These are phyloP conservation scores for Haberlea rhodopensis DNA, from an alignment of 257 asterid species.

Conservation along the genomic window DNA sequence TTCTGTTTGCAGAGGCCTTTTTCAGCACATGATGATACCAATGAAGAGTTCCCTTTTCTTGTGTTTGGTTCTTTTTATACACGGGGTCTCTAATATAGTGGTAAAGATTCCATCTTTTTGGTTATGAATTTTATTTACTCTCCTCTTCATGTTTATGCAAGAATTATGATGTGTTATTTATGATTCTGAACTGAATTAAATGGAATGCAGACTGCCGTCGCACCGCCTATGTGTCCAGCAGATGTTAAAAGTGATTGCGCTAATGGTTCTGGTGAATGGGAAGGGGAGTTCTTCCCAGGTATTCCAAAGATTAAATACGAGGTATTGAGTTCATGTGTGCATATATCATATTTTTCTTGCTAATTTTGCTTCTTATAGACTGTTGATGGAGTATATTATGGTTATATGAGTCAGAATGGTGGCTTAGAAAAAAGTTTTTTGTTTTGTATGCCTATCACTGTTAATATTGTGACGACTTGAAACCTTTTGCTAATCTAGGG, in stretches of 20 bases:
- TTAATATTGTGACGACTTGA: background rate
- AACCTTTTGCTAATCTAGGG: conserved; percentile 45
- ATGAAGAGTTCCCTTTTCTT: conserved; percentile 40
- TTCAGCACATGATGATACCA: conserved; percentile 23
- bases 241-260: conserved; percentile 45
- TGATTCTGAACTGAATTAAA: conserved; percentile 12
- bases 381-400: background rate
- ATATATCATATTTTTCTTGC: background rate
- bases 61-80: conserved; percentile 36
- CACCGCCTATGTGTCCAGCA: conserved; percentile 89
- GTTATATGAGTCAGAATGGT: background rate
- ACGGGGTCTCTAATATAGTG: conserved; percentile 40
- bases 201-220: conserved; percentile 49
- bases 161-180: background rate
- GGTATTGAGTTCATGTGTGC: conserved; percentile 36
- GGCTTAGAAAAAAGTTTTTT: background rate
- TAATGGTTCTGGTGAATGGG: conserved; percentile 56
- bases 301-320: conserved; percentile 81
- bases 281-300: conserved; percentile 84
- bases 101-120: conserved; percentile 31
- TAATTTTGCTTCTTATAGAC: background rate
- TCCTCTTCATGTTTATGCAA: background rate
- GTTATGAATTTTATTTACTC: conserved; percentile 8
- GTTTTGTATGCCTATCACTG: background rate
- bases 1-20: conserved; percentile 15